A percentile compares a stretch with the other conserved stretches of the same genome.
phyloP scores from a whole-genome alignment of 1,284 basidiomycete genomes.

The Sphagnurus paluster region DNA sequence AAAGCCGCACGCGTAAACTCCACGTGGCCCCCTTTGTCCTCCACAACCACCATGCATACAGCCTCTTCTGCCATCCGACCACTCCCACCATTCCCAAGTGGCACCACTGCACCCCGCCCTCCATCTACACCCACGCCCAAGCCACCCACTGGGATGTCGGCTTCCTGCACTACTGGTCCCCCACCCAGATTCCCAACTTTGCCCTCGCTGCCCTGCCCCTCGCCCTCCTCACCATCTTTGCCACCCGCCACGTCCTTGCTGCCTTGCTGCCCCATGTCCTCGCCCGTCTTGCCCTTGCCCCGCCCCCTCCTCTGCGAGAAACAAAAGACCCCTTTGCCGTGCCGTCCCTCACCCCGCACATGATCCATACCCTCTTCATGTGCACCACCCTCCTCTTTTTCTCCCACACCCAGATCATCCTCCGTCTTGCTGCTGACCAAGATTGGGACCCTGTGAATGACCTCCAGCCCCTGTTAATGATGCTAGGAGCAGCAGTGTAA shows the following conservation, averaged over 20 bases:
- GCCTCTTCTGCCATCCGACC: conserved; percentile 57
- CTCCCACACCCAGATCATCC: conserved; percentile 89
- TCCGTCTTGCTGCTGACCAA: conserved; percentile 77
- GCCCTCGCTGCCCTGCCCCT: conserved; percentile 77
- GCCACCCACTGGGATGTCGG: conserved; percentile 87
- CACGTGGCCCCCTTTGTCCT: conserved; percentile 69
- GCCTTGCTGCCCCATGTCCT: conserved; percentile 18
- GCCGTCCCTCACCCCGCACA: conserved; percentile 56
- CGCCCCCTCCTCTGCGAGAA: not conserved
- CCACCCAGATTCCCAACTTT: conserved; percentile 87
- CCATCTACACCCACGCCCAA: conserved; percentile 86
- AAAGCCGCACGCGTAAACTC: conserved; percentile 45
- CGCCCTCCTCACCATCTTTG: conserved; percentile 48
- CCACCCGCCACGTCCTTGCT: conserved; percentile 34
- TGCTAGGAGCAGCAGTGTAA: too few species aligned
- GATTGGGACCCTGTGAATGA: too few species aligned
- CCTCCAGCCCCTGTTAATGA: too few species aligned
- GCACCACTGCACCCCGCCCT: conserved; percentile 65
- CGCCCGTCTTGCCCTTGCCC: not conserved
- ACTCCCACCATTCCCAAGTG: conserved; percentile 43
- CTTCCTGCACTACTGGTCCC: conserved; percentile 85
- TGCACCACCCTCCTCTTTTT: conserved; percentile 69
- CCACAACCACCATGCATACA: conserved; percentile 71
- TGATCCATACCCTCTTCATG: conserved; percentile 65
- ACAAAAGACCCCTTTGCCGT: conserved; percentile 30